A percentile compares a stretch with the other conserved stretches of the same genome.
Conservation (phyloP, 495 filamentous ascomycete species). For the Aspergillus saccharolyticus region DNA sequence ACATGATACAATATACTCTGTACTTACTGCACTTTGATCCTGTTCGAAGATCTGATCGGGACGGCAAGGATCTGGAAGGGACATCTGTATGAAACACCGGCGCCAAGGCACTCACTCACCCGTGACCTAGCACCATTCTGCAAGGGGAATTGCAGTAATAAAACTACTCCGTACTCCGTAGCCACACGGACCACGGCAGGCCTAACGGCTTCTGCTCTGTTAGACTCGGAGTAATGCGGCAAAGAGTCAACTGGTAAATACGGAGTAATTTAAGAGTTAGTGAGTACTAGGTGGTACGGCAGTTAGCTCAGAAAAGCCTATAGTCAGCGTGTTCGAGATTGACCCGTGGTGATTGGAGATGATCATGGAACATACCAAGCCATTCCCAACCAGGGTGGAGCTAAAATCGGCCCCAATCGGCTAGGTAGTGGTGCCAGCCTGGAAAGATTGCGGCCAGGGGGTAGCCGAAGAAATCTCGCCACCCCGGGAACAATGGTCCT, state of each 20-base stretch:
- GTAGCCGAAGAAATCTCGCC: slow-evolving; percentile 31
- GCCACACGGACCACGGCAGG: background rate
- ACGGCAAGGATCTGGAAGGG: background rate
- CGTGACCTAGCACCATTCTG: background rate
- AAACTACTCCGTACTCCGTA: too few species aligned
- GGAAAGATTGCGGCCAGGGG: slow-evolving; percentile 22
- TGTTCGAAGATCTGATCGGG: background rate
- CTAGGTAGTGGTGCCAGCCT: slow-evolving; percentile 36
- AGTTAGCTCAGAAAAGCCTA: background rate
- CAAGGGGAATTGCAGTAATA: background rate
- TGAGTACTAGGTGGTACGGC: too few species aligned
- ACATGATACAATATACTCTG: too few species aligned
- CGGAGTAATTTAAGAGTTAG: too few species aligned
- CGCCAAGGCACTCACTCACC: too few species aligned
- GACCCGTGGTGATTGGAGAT: background rate
- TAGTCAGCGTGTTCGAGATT: background rate
- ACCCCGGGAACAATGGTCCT: slow-evolving; percentile 33
- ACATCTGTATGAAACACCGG: background rate
- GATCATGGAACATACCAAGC: background rate
- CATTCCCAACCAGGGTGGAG: slow-evolving; percentile 12
- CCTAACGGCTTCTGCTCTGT: background rate
- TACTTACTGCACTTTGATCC: too few species aligned
- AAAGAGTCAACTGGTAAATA: too few species aligned
- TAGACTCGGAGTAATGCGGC: too few species aligned
- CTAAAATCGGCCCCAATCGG: slow-evolving; percentile 28